Conservation (phyloP, 768 basidiomycete species). For the Hirschioporus abietinus region DNA sequence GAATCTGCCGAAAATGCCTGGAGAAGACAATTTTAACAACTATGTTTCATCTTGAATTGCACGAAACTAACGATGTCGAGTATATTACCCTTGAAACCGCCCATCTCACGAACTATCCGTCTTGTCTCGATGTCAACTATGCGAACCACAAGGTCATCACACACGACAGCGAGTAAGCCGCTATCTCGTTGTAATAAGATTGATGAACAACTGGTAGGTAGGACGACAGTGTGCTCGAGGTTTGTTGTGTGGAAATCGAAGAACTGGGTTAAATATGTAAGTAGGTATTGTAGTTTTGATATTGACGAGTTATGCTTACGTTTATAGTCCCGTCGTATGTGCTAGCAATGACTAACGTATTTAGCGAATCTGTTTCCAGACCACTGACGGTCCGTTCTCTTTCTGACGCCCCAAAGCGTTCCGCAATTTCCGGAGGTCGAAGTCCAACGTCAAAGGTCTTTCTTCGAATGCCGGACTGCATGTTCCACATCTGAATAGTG, state of each 20-base stretch:
- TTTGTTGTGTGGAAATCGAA: conserved; percentile 92
- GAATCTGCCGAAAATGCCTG: conserved; percentile 95
- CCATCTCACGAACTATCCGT: conserved; percentile 82
- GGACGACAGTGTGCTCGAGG: conserved; percentile 57
- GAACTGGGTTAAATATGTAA: conserved; percentile 52
- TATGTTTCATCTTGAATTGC: neutral
- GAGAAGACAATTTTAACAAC: conserved; percentile 9
- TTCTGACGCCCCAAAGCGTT: conserved; percentile 34
- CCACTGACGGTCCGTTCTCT: conserved; percentile 67
- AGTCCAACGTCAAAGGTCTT: conserved; percentile 69
- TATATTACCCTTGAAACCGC: conserved; percentile 77
- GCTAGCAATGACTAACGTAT: conserved; percentile 72
- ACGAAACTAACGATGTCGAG: conserved; percentile 72
- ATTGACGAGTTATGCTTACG: conserved; percentile 40
- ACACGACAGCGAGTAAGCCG: conserved; percentile 74
- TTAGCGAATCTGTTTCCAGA: conserved; percentile 80
- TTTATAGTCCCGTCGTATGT: conserved; percentile 88
- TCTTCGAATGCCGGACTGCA: conserved; percentile 89
- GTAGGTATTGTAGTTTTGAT: conserved; percentile 3
- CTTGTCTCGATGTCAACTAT: conserved; percentile 89
- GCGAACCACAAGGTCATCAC: conserved; percentile 83
- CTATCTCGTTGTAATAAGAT: conserved; percentile 79
- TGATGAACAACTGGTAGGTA: conserved; percentile 67
- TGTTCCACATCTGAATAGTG: conserved; percentile 87
- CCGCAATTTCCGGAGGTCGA: conserved; percentile 48